Conservation (phyloP, 495 filamentous ascomycete genomes). For the Cudoniella acicularis region DNA sequence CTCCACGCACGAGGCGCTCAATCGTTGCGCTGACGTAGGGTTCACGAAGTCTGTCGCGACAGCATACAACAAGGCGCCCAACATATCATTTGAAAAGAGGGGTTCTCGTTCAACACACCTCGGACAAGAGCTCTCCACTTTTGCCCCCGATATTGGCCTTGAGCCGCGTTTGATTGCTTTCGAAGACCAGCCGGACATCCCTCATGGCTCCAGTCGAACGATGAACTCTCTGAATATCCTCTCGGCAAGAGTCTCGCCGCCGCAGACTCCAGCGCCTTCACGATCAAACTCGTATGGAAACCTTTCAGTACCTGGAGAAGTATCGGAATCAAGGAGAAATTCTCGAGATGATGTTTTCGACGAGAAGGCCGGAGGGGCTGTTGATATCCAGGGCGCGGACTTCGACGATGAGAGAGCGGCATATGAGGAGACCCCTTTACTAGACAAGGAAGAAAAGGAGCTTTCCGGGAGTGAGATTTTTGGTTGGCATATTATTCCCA, state of each 20-base stretch:
- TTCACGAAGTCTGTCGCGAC: background rate
- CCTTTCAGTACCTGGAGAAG: constrained; percentile 39
- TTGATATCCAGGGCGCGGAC: constrained; percentile 34
- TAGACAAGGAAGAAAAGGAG: constrained; percentile 36
- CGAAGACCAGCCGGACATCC: background rate
- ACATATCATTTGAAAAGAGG: background rate
- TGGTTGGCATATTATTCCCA: constrained; percentile 52
- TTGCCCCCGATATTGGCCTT: too few species aligned
- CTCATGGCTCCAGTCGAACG: constrained; percentile 36
- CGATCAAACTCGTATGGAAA: constrained; percentile 65
- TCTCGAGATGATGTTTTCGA: constrained; percentile 41
- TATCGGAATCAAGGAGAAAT: constrained; percentile 30
- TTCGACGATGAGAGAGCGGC: constrained; percentile 30
- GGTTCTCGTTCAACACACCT: background rate
- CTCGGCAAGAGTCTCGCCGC: constrained; percentile 71
- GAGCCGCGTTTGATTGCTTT: background rate
- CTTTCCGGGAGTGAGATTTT: constrained; percentile 33
- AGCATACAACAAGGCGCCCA: background rate
- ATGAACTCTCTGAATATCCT: constrained; percentile 99
- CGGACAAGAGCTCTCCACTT: too few species aligned
- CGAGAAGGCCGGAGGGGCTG: constrained; percentile 38
- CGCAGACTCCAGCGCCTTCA: constrained; percentile 52
- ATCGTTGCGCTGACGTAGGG: background rate
- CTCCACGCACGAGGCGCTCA: too few species aligned
- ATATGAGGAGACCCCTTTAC: constrained; percentile 69